These are phyloP conservation scores for Rhazya stricta DNA, from an alignment of 257 asterid genomes.

Conservation along the genomic window DNA sequence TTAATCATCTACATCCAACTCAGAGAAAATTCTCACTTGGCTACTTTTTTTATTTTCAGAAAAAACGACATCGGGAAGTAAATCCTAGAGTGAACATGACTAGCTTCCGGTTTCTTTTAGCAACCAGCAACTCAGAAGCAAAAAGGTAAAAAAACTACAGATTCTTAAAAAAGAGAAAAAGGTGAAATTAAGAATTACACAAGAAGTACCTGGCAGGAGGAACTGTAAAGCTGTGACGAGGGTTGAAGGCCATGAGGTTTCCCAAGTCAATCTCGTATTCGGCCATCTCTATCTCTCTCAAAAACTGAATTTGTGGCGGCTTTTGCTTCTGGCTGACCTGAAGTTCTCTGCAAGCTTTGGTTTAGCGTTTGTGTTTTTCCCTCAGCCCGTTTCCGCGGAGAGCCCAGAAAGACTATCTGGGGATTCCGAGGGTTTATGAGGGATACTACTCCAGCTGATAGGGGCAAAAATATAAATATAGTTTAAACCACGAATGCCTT, in stretches of 20 bases:
- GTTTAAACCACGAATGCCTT: too few relatives aligned
- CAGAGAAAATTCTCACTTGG: neutral
- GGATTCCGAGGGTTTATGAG: too few relatives aligned
- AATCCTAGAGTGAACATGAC: neutral
- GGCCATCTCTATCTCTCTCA: slow-evolving; percentile 15
- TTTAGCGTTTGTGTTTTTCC: too few relatives aligned
- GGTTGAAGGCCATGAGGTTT: slow-evolving; percentile 67
- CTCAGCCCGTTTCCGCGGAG: neutral
- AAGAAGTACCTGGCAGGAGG: slow-evolving; percentile 59
- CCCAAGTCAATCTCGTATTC: slow-evolving; percentile 64
- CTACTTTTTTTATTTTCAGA: too few relatives aligned
- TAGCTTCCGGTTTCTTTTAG: neutral
- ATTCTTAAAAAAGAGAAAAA: neutral
- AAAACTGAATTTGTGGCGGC: neutral
- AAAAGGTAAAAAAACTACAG: neutral
- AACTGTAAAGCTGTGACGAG: slow-evolving; percentile 43
- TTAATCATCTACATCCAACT: neutral
- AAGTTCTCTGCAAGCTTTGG: too few relatives aligned
- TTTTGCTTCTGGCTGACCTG: neutral
- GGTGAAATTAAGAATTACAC: neutral
- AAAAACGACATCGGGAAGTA: neutral
- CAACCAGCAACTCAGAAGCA: neutral
- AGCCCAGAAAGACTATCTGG: too few relatives aligned
- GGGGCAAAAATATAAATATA: too few relatives aligned
- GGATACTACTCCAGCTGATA: too few relatives aligned